Conservation (phyloP, 305 asterid genomes). For the Fraxinus velutina region DNA sequence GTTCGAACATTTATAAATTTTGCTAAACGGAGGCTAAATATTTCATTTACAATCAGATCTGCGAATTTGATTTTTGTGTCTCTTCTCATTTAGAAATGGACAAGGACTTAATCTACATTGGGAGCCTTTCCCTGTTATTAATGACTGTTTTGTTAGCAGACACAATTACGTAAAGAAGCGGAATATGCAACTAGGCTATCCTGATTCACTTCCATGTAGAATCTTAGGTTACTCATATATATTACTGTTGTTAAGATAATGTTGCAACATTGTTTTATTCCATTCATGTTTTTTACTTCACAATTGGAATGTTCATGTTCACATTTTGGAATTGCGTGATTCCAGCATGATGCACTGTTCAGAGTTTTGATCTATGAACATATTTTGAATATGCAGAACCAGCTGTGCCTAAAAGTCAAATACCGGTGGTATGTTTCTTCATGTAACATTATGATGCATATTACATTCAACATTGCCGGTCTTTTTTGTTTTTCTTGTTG, state of each 20-base stretch:
- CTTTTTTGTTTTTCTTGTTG: conserved; percentile 6
- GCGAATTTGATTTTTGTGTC: conserved; percentile 15
- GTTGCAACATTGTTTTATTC: neutral
- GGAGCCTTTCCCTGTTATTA: conserved; percentile 4
- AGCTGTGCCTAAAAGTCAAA: conserved; percentile 36
- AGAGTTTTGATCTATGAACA: conserved; percentile 28
- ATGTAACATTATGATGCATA: conserved; percentile 13
- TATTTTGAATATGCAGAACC: conserved; percentile 51
- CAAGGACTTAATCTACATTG: neutral
- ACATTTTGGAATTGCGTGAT: conserved; percentile 22
- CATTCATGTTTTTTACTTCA: conserved; percentile 13
- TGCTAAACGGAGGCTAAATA: neutral
- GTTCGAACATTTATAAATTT: neutral
- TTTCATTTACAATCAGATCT: conserved; percentile 10
- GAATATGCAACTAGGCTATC: neutral
- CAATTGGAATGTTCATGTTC: conserved; percentile 1
- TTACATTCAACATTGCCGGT: neutral
- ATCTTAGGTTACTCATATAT: neutral
- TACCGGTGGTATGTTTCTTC: conserved; percentile 41
- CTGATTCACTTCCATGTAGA: neutral
- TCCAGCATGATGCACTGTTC: conserved; percentile 16
- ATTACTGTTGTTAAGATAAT: conserved; percentile 4
- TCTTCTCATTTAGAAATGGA: conserved; percentile 9
- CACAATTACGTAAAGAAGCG: neutral
- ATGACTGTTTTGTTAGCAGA: neutral